Percentiles rank a stretch among this genome's conserved stretches.
Evolutionary conservation across 2,329 filamentous ascomycete species (phyloP).

Genomic region (Rosellinia necatrix): DNA sequence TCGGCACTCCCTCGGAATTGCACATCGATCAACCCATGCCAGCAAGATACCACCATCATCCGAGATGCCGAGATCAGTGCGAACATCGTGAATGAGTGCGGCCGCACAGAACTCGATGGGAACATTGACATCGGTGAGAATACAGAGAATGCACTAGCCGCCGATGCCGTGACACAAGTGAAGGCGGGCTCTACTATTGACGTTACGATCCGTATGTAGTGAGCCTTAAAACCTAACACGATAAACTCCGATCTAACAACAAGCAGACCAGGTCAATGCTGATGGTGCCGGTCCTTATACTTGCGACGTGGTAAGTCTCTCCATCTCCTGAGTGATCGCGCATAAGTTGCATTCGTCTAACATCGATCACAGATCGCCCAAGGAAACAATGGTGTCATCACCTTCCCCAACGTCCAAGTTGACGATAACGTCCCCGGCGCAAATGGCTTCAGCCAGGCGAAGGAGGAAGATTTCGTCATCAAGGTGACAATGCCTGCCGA

Average conservation of each 20-base stretch:
- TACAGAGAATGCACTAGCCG: slow-evolving; percentile 56
- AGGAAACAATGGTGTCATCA: slow-evolving; percentile 45
- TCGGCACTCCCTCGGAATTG: slow-evolving; percentile 64
- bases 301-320: slow-evolving; percentile 47
- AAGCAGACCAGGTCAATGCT: slow-evolving; percentile 55
- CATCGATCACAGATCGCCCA: slow-evolving; percentile 10
- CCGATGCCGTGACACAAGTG: slow-evolving; percentile 54
- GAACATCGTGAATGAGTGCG: slow-evolving; percentile 63
- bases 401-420: slow-evolving; percentile 55
- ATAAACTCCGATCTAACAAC: slow-evolving; percentile 7
- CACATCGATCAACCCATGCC: slow-evolving; percentile 67
- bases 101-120: slow-evolving; percentile 63
- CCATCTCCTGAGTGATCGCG: slow-evolving; percentile 35
- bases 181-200: slow-evolving; percentile 49
- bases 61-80: slow-evolving; percentile 57
- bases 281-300: slow-evolving; percentile 60
- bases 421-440: slow-evolving; percentile 62
- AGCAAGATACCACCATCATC: slow-evolving; percentile 68
- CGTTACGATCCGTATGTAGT: slow-evolving; percentile 48
- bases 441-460: slow-evolving; percentile 62
- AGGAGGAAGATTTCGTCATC: slow-evolving; percentile 61
- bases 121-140: slow-evolving; percentile 65
- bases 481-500: slow-evolving; percentile 56
- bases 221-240: neutral
- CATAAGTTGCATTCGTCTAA: slow-evolving; percentile 14